Base-by-base conservation (phyloP, 2,329 filamentous ascomycete genomes). In the Apiospora hydei region DNA sequence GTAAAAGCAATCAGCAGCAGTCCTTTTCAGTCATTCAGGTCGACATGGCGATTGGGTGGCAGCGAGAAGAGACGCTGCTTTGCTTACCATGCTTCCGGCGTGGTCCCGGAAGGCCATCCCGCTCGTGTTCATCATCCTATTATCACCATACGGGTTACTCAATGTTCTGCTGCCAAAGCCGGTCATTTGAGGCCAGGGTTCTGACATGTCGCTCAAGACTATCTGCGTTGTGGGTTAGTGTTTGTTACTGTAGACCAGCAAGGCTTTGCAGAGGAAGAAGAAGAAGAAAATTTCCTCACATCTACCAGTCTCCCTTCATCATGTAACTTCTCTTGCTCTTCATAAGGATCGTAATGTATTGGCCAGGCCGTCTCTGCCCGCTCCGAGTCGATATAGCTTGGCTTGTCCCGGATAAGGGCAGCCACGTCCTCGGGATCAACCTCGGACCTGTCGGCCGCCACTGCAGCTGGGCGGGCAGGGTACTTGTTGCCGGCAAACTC, bases 101-200 rank as follows among this genome's bases (percentile, higher is more conserved):
- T 99, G 96, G 83, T 99, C 96, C 75, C 91, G 90, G 80, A 97
- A 96, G 26, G 84, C 84, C 78, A 94, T 93, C 71, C 96, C 96
- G 84, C 93, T 98, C 78, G 96, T 98, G 84, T 99, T 99, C 95
- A 98, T 98, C 92, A 99, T 93, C 96, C 96, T 99, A 88, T 85
- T 83, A 91, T 97, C 96, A 88, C 85, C 83, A 91, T 97, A 96
- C 76, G 95, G 94, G 90, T 96, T 93, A 96, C 92, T 97, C 90
- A 98, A 89, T 87, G 92, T 97, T 86, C 90, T 94, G 86, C 93
- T 92, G 86, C 90, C 92, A 86, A 93, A 95, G 80, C 92, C 92
- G 79, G 88, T 87, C 70, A 89, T 93, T 86, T 94, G 93, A 1
- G 16, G 16, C 66, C 66, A 68, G 92, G 96, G 95, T 88, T 88